Percentiles rank a stretch among this genome's conserved stretches.
These are phyloP conservation scores for Clonostachys byssicola DNA, from an alignment of 2,329 filamentous ascomycete genomes.

Conservation along the genomic window DNA sequence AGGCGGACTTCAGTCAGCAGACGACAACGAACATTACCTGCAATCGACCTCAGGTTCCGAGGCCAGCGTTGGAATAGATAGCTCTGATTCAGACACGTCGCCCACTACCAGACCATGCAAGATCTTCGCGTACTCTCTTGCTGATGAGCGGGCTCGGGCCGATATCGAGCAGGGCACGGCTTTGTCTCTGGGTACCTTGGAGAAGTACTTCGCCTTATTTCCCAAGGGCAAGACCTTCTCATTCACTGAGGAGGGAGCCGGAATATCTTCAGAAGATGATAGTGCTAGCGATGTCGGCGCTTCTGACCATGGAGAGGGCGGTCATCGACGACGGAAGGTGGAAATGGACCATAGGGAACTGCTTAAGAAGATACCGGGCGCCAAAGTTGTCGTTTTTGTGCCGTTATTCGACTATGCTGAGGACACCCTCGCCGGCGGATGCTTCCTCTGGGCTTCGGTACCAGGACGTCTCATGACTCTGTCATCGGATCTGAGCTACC, in stretches of 20 bases:
- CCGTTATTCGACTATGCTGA: constrained; percentile 27
- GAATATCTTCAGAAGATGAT: constrained; percentile 21
- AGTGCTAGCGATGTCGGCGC: constrained; percentile 17
- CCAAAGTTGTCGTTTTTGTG: constrained; percentile 24
- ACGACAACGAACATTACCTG: constrained; percentile 9
- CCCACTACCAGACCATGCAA: constrained; percentile 16
- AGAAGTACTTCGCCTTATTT: constrained; percentile 20
- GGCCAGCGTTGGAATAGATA: constrained; percentile 10
- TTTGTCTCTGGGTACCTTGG: constrained; percentile 17
- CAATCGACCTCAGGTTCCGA: constrained; percentile 11
- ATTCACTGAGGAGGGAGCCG: constrained; percentile 18
- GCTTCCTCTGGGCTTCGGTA: constrained; percentile 26
- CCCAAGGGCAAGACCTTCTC: constrained; percentile 20
- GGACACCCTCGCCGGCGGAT: constrained; percentile 24
- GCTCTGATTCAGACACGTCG: constrained; percentile 20
- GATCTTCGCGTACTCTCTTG: constrained; percentile 17
- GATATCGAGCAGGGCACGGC: constrained; percentile 17
- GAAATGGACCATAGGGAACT: constrained; percentile 23
- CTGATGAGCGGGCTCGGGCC: constrained; percentile 12
- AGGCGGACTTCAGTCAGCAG: constrained; percentile 2
- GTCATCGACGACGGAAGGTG: background rate
- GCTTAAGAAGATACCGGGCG: constrained; percentile 23
- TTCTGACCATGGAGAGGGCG: background rate
- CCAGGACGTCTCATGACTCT: constrained; percentile 26
- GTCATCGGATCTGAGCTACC: constrained; percentile 23